A percentile compares a stretch with the other conserved stretches of the same genome.
phyloP scores from a whole-genome alignment of 805 yeast genomes.

The Myxozyma udenii region DNA sequence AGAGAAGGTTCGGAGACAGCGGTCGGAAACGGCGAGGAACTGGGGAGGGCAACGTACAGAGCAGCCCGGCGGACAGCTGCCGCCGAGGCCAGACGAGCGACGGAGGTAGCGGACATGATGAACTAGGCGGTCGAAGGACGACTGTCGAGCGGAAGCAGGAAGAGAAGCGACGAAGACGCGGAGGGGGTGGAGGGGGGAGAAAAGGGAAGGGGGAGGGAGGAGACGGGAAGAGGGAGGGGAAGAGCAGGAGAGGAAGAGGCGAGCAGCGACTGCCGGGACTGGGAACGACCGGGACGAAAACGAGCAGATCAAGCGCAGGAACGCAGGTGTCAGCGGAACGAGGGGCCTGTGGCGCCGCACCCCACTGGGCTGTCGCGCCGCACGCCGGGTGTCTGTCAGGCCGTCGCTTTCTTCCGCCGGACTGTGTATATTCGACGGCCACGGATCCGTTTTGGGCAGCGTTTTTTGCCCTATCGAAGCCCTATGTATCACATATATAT shows the following conservation, averaged over 20 bases:
- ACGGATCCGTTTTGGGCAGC: too few relatives aligned
- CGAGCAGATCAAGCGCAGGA: too few relatives aligned
- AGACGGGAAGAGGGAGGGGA: constrained; percentile 1
- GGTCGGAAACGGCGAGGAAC: background rate
- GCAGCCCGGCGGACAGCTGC: constrained; percentile 19
- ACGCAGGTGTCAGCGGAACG: too few relatives aligned
- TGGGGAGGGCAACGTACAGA: constrained; percentile 9
- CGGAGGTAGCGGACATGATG: constrained; percentile 25
- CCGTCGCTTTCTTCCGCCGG: too few relatives aligned
- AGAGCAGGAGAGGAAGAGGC: background rate
- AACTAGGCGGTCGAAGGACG: background rate
- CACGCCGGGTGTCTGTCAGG: background rate
- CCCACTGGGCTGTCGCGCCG: background rate
- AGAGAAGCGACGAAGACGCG: background rate
- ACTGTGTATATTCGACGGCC: too few relatives aligned
- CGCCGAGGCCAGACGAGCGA: constrained; percentile 28
- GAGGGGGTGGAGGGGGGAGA: background rate
- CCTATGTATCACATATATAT: too few relatives aligned
- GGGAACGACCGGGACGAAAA: background rate
- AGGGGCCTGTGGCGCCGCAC: too few relatives aligned
- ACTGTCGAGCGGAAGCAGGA: background rate
- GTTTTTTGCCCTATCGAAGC: too few relatives aligned
- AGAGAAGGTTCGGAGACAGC: too few relatives aligned
- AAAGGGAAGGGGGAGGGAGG: background rate
- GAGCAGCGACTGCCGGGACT: constrained; percentile 1